Evolutionary conservation across 371 early-diverging fungal species (phyloP), one percentile per base, ranked within the genome.

Genomic region (Thermomucor indicae-seudaticae): DNA sequence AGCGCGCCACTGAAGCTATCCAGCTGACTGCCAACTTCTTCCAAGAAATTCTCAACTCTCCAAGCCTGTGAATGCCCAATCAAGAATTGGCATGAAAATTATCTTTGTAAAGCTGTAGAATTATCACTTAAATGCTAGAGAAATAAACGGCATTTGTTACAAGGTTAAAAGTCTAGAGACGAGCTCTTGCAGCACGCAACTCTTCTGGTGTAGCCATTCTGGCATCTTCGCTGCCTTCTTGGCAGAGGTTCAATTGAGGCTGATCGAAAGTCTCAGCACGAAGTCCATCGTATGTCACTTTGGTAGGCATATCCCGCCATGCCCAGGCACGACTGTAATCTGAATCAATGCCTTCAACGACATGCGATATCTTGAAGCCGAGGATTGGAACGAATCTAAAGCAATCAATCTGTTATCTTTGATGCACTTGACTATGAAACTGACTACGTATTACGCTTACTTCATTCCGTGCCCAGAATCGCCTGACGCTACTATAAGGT

Each of bases 1-100:
- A 80, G 57, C 51, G 81, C 45, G 75, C 73, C 8, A 73, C 62
- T 37, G 80, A 80, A 55, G 81, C 74, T 11, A 70, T 83, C 20
- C 59, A 69, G 38, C 51, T 76, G 32, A 76, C 76, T 34, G 55
- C 58, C 38, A 57, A 74, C 39, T 85, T 82, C 61, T 82, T 82
- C 43, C 46, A 50, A 14, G 47, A 64, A 22, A 58, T 57, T n/a
- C 28, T 52, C 12, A 41, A 30, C n/a, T n/a, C n/a, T n/a, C n/a
- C n/a, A n/a, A n/a, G n/a, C n/a, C n/a, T n/a, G n/a, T n/a, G n/a
- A n/a, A n/a, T n/a, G n/a, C n/a, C n/a, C n/a, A n/a, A n/a, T n/a
- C n/a, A n/a, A n/a, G n/a, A n/a, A n/a, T n/a, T n/a, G n/a, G n/a
- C n/a, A n/a, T n/a, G n/a, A n/a, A n/a, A n/a, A n/a, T n/a, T n/a